A percentile compares a stretch with the other conserved stretches of the same genome.
These are phyloP conservation scores for Alternaria conjuncta DNA, from an alignment of 2,329 filamentous ascomycete genomes.

Conservation along the genomic window DNA sequence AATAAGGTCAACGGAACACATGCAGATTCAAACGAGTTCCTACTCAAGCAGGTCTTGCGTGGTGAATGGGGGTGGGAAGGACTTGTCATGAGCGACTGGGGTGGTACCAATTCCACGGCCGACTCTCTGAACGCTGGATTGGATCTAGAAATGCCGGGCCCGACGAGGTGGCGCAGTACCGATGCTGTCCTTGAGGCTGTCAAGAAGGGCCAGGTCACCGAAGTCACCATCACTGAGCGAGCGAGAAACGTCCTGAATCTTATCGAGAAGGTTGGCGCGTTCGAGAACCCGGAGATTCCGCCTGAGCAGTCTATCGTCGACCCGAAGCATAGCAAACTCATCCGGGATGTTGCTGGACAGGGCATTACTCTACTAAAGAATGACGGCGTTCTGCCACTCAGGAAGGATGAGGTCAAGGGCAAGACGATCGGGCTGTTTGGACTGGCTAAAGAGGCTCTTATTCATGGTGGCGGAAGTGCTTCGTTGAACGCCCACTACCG, in stretches of 20 bases:
- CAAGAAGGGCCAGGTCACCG: conserved; percentile 57
- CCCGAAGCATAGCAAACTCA: conserved; percentile 63
- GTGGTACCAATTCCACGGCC: conserved; percentile 46
- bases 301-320: conserved; percentile 68
- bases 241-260: conserved; percentile 59
- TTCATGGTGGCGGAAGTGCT: conserved; percentile 45
- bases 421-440: conserved; percentile 75
- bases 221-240: conserved; percentile 39
- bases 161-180: conserved; percentile 71
- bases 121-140: conserved; percentile 46
- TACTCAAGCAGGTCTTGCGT: conserved; percentile 71
- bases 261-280: conserved; percentile 71
- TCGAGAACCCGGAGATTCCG: conserved; percentile 64
- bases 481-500: conserved; percentile 34
- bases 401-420: conserved; percentile 60
- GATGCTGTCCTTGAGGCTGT: conserved; percentile 62
- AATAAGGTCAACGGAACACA: conserved; percentile 76
- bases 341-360: conserved; percentile 70
- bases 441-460: conserved; percentile 61
- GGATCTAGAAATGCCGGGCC: conserved; percentile 49
- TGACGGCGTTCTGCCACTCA: conserved; percentile 67
- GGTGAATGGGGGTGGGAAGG: conserved; percentile 76
- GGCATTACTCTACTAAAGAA: conserved; percentile 78
- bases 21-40: conserved; percentile 67
- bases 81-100: conserved; percentile 71